A percentile compares a stretch with the other conserved stretches of the same genome.
Conservation (phyloP, 108 stramenopile genomes). For the Seminavis robusta region DNA sequence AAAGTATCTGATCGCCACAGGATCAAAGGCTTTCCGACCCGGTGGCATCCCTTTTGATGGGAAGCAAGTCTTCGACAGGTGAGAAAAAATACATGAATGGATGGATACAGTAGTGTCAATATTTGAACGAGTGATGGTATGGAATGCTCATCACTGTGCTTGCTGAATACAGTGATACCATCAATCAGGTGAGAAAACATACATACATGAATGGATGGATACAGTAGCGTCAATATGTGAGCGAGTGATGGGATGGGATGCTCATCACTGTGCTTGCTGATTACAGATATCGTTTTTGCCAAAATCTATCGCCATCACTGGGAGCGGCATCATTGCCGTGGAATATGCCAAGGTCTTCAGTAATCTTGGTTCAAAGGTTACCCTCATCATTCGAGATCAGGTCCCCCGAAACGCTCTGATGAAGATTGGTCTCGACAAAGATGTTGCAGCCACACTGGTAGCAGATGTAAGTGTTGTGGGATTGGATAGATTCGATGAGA, state of each 20-base stretch:
- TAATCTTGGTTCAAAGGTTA: constrained; percentile 68
- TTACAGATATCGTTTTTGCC: constrained; percentile 56
- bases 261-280: no score
- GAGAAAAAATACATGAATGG: no score
- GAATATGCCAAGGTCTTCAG: constrained; percentile 83
- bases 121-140: no score
- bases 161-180: no score
- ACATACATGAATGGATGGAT: no score
- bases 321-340: constrained; percentile 75
- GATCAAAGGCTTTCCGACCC: constrained; percentile 67
- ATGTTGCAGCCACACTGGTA: constrained; percentile 43
- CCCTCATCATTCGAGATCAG: constrained; percentile 67
- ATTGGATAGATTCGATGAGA: background rate
- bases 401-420: constrained; percentile 67
- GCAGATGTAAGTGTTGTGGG: no score
- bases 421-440: constrained; percentile 83
- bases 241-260: no score
- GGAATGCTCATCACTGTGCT: no score
- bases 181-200: no score
- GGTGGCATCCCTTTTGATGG: constrained; percentile 77
- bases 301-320: constrained; percentile 72
- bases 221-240: no score
- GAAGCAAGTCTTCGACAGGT: constrained; percentile 67
- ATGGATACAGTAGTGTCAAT: no score
- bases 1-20: constrained; percentile 65